These are phyloP conservation scores for Scleroderma bovista DNA, from an alignment of 768 basidiomycete genomes.

Conservation along the genomic window DNA sequence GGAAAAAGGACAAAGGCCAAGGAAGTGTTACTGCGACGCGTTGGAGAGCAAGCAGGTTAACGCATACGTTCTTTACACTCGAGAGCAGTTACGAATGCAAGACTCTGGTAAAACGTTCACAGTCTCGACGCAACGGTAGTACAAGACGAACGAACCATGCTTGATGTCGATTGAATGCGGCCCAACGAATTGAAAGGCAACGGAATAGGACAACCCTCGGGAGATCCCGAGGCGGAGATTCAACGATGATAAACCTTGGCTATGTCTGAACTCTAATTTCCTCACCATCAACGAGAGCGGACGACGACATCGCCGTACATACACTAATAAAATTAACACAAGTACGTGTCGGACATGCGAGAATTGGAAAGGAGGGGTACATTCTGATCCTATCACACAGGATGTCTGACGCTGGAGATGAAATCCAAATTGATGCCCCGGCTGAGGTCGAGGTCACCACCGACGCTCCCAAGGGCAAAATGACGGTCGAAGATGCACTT, in stretches of 20 bases:
- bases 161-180: not conserved
- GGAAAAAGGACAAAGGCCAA: slow-evolving; percentile 21
- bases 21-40: slow-evolving; percentile 5
- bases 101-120: slow-evolving; percentile 43
- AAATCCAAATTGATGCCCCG: slow-evolving; percentile 65
- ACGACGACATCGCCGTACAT: slow-evolving; percentile 71
- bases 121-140: slow-evolving; percentile 2
- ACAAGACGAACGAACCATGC: slow-evolving; percentile 25
- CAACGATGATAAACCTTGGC: slow-evolving; percentile 33
- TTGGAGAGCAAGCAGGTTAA: slow-evolving; percentile 6
- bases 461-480: slow-evolving; percentile 91
- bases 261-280: slow-evolving; percentile 46
- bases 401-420: slow-evolving; percentile 99
- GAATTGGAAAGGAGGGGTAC: not conserved
- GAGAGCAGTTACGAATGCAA: slow-evolving; percentile 67
- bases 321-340: slow-evolving; percentile 27
- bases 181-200: not conserved
- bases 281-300: slow-evolving; percentile 91
- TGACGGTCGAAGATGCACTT: slow-evolving; percentile 93
- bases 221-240: slow-evolving; percentile 46
- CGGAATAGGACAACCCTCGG: slow-evolving; percentile 27
- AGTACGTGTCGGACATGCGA: slow-evolving; percentile 27
- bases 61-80: slow-evolving; percentile 72
- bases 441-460: slow-evolving; percentile 75
- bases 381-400: slow-evolving; percentile 26